phyloP scores from a whole-genome alignment of 805 yeast genomes.

The Lipomyces spencermartinsiae region DNA sequence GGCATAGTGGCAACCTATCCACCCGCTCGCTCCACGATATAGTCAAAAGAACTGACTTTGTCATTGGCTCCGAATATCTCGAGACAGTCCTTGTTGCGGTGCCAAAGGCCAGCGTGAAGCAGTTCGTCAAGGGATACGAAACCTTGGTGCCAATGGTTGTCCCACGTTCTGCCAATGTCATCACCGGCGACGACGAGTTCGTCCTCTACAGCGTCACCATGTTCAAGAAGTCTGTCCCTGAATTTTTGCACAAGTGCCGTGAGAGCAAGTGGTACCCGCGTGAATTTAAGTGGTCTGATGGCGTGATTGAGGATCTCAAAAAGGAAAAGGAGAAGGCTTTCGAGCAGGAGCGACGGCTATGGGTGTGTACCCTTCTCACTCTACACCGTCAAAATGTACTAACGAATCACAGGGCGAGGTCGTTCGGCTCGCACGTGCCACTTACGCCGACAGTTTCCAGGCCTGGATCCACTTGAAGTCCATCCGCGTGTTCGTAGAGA shows the following conservation, averaged over 20 bases:
- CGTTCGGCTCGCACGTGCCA: conserved; percentile 81
- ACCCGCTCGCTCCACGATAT: conserved; percentile 89
- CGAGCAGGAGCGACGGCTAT: conserved; percentile 71
- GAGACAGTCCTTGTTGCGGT: conserved; percentile 87
- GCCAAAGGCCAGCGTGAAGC: conserved; percentile 61
- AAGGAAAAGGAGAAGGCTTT: conserved; percentile 79
- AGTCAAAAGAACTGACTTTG: conserved; percentile 82
- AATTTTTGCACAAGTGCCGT: conserved; percentile 72
- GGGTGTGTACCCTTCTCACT: conserved; percentile 42
- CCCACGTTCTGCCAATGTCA: conserved; percentile 81
- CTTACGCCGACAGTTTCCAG: conserved; percentile 84
- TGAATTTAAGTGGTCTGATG: conserved; percentile 87
- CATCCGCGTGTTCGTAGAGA: conserved; percentile 86
- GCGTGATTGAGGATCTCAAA: conserved; percentile 69
- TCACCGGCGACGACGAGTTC: conserved; percentile 77
- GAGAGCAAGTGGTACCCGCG: conserved; percentile 92
- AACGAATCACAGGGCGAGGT: conserved; percentile 63
- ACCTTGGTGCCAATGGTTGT: conserved; percentile 79
- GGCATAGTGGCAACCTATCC: conserved; percentile 74
- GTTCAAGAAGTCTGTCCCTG: conserved; percentile 78
- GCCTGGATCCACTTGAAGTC: conserved; percentile 92
- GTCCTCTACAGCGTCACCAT: conserved; percentile 76
- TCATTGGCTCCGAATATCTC: conserved; percentile 83
- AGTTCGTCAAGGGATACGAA: conserved; percentile 76
- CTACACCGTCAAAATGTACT: not conserved